Evolutionary conservation across 2,329 filamentous ascomycete genomes (phyloP).

Genomic region (Botrytis porri): DNA sequence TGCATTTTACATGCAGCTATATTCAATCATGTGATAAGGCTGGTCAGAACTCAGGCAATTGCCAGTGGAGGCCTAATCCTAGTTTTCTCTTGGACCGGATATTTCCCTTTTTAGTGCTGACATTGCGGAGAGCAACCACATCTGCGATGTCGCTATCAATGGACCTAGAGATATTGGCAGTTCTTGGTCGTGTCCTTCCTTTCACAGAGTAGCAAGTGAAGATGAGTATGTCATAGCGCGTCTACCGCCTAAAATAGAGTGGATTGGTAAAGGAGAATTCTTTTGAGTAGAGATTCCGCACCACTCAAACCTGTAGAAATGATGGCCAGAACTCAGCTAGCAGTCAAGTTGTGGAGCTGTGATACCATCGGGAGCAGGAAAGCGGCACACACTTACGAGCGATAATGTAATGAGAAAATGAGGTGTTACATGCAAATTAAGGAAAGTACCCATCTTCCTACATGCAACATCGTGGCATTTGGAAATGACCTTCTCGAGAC

Average conservation of each 20-base stretch:
- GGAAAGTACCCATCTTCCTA: conserved; percentile 7
- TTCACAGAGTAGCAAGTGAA: background rate
- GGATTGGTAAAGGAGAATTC: background rate
- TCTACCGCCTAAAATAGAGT: background rate
- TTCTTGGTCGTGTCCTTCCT: background rate
- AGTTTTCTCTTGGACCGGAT: background rate
- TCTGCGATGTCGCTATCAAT: background rate
- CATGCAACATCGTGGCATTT: conserved; percentile 16
- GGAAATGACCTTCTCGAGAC: background rate
- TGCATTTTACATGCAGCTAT: conserved; percentile 21
- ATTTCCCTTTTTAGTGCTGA: conserved; percentile 1
- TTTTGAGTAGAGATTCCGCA: background rate
- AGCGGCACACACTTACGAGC: conserved; percentile 12
- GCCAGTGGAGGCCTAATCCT: conserved; percentile 1
- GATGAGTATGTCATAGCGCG: background rate
- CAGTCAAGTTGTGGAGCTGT: conserved; percentile 3
- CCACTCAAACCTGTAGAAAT: background rate
- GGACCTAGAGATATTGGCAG: background rate
- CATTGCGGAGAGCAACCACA: background rate
- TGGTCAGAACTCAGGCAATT: conserved; percentile 8
- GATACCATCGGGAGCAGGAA: background rate
- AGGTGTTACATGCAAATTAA: background rate
- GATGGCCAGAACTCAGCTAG: background rate
- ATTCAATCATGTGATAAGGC: conserved; percentile 24
- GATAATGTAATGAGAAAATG: background rate